phyloP scores from a whole-genome alignment of 208 protist species.

The Trypanosoma vivax region DNA sequence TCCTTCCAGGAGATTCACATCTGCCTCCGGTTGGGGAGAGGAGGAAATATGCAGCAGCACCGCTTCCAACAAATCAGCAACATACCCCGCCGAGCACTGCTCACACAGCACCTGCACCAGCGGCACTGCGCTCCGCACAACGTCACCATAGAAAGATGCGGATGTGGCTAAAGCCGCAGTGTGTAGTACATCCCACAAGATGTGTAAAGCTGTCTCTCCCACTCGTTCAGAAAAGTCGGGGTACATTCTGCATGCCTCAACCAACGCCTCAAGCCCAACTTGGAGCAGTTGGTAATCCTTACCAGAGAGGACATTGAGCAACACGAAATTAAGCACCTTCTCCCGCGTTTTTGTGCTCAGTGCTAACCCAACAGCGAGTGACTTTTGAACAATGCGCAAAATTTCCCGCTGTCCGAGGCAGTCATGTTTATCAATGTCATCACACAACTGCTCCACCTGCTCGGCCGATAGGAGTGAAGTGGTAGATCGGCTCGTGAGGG shows the following conservation, averaged over 20 bases:
- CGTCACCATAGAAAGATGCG: neutral
- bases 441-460: constrained; percentile 7
- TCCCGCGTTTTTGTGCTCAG: neutral
- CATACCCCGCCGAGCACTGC: neutral
- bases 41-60: constrained; percentile 2
- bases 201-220: neutral
- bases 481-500: neutral
- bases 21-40: neutral
- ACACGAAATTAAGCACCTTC: constrained; percentile 2
- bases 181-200: constrained; percentile 8
- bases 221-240: neutral
- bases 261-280: constrained; percentile 5
- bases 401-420: constrained; percentile 4
- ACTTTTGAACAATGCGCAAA: constrained; percentile 6
- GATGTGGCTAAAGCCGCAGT: neutral
- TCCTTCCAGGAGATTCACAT: constrained; percentile 3
- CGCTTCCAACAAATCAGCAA: neutral
- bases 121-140: constrained; percentile 2
- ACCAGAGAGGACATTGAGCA: neutral
- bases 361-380: constrained; percentile 5
- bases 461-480: neutral
- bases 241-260: constrained; percentile 8
- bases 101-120: constrained; percentile 3
- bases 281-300: constrained; percentile 3
- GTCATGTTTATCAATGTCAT: neutral